phyloP scores from a whole-genome alignment of 805 yeast genomes.

The Suhomyces pyralidae region DNA sequence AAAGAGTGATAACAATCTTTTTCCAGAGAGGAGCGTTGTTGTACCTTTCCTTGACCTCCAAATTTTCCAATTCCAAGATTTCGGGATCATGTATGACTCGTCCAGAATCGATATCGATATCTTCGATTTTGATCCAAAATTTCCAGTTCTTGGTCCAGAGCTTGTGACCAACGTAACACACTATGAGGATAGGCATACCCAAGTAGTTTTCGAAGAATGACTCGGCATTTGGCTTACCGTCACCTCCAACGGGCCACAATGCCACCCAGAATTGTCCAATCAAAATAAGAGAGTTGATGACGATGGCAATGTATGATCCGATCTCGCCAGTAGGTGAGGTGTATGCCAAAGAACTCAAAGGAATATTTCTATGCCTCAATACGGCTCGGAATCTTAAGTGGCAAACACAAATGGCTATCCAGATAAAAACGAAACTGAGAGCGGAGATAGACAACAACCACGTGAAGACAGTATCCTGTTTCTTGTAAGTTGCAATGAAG shows the following conservation, averaged over 20 bases:
- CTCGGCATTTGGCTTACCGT: conserved; percentile 18
- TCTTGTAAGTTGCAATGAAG: conserved; percentile 30
- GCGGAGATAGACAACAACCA: conserved; percentile 31
- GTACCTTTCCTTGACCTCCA: conserved; percentile 16
- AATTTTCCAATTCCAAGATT: conserved; percentile 21
- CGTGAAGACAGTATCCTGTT: conserved; percentile 26
- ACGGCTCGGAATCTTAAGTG: conserved; percentile 31
- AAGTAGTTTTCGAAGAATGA: conserved; percentile 27
- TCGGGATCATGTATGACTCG: conserved; percentile 23
- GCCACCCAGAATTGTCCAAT: conserved; percentile 30
- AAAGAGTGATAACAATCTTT: conserved; percentile 9
- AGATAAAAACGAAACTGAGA: conserved; percentile 22
- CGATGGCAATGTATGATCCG: conserved; percentile 22
- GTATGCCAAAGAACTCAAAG: conserved; percentile 21
- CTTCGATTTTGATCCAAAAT: conserved; percentile 16
- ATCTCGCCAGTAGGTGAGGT: conserved; percentile 24
- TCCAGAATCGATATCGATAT: conserved; percentile 20
- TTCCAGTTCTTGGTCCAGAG: conserved; percentile 21
- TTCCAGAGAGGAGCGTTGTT: conserved; percentile 12
- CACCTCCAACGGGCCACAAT: conserved; percentile 18
- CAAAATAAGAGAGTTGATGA: conserved; percentile 23
- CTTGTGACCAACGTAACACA: conserved; percentile 24
- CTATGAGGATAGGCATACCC: conserved; percentile 21
- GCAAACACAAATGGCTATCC: conserved; percentile 25
- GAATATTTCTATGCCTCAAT: conserved; percentile 19